Evolutionary conservation across 2,329 filamentous ascomycete species (phyloP), one percentile per base, ranked within the genome.

Genomic region (Mycogone perniciosa): DNA sequence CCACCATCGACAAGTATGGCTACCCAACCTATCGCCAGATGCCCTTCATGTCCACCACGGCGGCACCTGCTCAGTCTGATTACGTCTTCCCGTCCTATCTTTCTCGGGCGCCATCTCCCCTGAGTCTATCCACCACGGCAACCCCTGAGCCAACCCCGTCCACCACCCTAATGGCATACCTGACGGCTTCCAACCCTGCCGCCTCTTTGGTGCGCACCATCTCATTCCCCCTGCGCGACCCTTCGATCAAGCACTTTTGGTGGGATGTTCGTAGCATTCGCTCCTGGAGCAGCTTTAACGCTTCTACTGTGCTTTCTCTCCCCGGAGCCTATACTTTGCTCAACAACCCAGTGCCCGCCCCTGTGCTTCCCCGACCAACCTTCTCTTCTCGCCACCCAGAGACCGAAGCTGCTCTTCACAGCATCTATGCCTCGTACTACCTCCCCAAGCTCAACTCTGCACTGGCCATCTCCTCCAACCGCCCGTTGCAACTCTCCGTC

Each of bases 211-310:
- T 95, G 35, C 86, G 86, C 62, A 87, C 85, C 58, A 81, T 92
- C 58, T 88, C 86, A 53, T 84, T 86, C 64, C 83, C 71, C 57
- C 74, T 76, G 62, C 81, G 76, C 56, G 87, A 82, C 66, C 84
- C 77, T 62, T 80, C 77, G 69, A 85, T 79, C 61, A 89, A 85
- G 67, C 84, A 95, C 72, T 96, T 92, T 69, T 97, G 92, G 92
- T 96, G 89, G 88, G 92, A 97, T 63, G 80, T 95, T 52, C 87
- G 92, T 59, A 92, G 95, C 65, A 76, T 96, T 58, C 83, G 88
- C 56, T 79, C 83, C 55, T 96, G 92, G 92, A 80, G 79, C 46
- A 79, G 82, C 59, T 96, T 96, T 78, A 88, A 81, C 57, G 73
- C 88, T 8, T 68, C 76, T 48, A 82, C 84, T 51, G 84, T 96